A percentile compares a stretch with the other conserved stretches of the same genome.
phyloP scores from a whole-genome alignment of 495 filamentous ascomycete genomes.

The Talaromyces borbonicus region DNA sequence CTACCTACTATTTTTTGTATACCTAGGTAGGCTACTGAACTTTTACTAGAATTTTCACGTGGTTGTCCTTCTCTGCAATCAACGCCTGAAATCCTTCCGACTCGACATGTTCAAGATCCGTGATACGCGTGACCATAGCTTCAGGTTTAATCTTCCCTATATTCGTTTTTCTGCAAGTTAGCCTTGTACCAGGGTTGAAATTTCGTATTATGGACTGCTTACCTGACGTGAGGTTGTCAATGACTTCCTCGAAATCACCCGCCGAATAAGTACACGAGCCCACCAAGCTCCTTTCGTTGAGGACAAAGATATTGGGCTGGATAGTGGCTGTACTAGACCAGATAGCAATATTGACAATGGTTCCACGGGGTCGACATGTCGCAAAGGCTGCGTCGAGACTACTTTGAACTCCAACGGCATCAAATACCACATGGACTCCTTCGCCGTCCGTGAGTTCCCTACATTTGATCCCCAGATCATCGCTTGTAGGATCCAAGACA shows the following conservation, averaged over 20 bases:
- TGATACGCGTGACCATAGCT: conserved; percentile 46
- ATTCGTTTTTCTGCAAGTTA: background rate
- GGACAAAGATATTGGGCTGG: conserved; percentile 24
- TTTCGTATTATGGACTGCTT: conserved; percentile 8
- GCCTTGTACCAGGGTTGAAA: background rate
- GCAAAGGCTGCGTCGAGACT: conserved; percentile 32
- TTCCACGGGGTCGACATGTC: conserved; percentile 33
- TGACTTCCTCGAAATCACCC: conserved; percentile 46
- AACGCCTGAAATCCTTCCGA: conserved; percentile 45
- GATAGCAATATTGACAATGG: conserved; percentile 44
- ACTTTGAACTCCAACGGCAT: conserved; percentile 39
- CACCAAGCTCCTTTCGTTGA: conserved; percentile 22
- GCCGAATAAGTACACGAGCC: conserved; percentile 35
- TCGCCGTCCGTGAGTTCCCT: conserved; percentile 27
- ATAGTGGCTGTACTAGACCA: conserved; percentile 37
- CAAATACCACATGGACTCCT: conserved; percentile 41
- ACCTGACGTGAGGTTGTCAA: conserved; percentile 42
- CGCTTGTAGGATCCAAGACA: conserved; percentile 38
- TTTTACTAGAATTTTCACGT: conserved; percentile 47
- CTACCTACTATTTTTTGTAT: background rate
- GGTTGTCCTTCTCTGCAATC: conserved; percentile 43
- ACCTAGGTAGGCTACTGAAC: background rate
- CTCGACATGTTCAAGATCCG: conserved; percentile 40
- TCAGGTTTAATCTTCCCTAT: conserved; percentile 30
- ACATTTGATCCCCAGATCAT: conserved; percentile 30